Evolutionary conservation across 805 yeast species (phyloP).

Genomic region (Yarrowia bubula): DNA sequence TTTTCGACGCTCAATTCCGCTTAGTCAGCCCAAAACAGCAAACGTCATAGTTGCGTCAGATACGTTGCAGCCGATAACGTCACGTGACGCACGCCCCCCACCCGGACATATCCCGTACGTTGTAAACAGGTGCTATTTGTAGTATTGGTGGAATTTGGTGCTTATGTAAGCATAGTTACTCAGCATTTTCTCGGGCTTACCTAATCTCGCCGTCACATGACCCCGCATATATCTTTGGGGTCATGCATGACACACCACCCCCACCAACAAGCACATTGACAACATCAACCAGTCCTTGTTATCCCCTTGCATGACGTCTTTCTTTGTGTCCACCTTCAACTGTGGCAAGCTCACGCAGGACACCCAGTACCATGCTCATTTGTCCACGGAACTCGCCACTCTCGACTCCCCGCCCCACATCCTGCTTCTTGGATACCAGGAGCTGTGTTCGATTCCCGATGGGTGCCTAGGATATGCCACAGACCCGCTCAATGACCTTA

Average conservation of each 20-base stretch:
- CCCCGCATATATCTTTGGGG: no score
- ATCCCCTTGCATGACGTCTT: slow-evolving; percentile 15
- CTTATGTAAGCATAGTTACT: no score
- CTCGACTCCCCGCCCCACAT: slow-evolving; percentile 32
- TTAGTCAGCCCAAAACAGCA: no score
- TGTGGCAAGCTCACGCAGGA: slow-evolving; percentile 35
- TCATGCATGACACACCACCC: no score
- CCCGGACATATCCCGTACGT: not conserved
- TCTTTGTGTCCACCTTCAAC: slow-evolving; percentile 35
- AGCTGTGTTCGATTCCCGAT: slow-evolving; percentile 40
- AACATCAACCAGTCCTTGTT: not conserved
- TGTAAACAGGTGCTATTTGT: no score
- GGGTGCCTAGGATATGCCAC: slow-evolving; percentile 35
- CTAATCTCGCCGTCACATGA: no score
- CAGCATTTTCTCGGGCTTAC: no score
- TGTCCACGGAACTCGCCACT: slow-evolving; percentile 19
- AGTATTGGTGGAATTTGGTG: no score
- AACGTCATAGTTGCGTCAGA: not conserved
- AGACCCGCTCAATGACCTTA: slow-evolving; percentile 35
- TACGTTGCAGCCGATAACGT: not conserved
- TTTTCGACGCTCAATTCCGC: no score
- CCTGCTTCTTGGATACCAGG: slow-evolving; percentile 41
- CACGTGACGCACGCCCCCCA: not conserved
- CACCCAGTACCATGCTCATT: slow-evolving; percentile 27
- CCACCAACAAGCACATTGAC: no score